Base-by-base conservation (phyloP, 805 yeast genomes). In the Lachancea dasiensis region DNA sequence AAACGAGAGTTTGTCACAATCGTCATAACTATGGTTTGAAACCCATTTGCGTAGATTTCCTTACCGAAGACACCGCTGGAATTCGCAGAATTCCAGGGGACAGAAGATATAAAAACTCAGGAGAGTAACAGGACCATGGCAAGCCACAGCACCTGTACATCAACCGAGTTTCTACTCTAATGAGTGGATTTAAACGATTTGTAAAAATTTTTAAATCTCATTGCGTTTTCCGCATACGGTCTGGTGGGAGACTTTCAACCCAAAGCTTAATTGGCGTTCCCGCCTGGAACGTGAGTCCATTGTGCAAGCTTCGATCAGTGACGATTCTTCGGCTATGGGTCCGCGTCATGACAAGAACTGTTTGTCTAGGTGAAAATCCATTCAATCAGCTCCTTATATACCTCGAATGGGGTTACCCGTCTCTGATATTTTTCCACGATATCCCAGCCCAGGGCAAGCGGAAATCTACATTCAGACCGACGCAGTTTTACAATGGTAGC, bases 241-340 rank as follows among this genome's bases (percentile, higher is more conserved):
- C 60, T 63, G 83, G 83, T 83, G 76, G 87, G 86, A 80, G 87
- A 80, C 87, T 80, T 80, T 80, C 86, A 30, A 49, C 87, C 87
- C 86, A 73, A 79, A 78, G 82, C 82, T 59, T 60, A 48, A 8
- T 28, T 16, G 78, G 82, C 81, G 58, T n/a, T 58, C 47, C 21
- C 8, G 19, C 13, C 43, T 44, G 40, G 38, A 27, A 17, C 42
- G 36, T 10, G 45, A 51, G 51, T 38, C 66, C 77, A 71, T 69
- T 76, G 47, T 68, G 85, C 60, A 61, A 62, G 79, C 85, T 79
- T 79, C 79, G 86, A 73, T 59, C 43, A 34, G 59, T 57, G 77
- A 77, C 84, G 79, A 79, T 76, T 79, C 85, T 79, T 79, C 63
- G 73, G 58, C 70, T 77, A 77, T 75, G 82, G 69, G 73, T 71